Base-by-base conservation (phyloP, 768 basidiomycete species). In the Roridomyces roridus region DNA sequence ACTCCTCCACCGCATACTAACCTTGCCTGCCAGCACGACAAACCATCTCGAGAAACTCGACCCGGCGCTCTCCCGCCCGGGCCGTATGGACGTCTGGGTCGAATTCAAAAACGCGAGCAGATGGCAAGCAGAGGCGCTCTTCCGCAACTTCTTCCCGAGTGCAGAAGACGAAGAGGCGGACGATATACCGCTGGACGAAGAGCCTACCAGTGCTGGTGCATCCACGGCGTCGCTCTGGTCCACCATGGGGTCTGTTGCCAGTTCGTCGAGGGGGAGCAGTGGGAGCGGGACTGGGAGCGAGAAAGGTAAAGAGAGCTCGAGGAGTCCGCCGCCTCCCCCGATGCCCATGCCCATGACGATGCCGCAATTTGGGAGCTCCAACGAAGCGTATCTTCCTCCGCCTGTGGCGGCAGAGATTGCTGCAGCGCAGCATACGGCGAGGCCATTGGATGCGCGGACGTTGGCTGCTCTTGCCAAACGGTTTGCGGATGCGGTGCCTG, bases 31-130 rank as follows among this genome's bases (percentile, higher is more conserved):
- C 62, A 92, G 91, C 0, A 94, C 92, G 17, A 94, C 92, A 11
- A 96, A 96, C 71, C 94, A 96, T 67, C 78, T 94, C n/a, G 92
- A 95, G 65, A 85, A 89, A 29, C 82, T 96, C 1, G 94, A 96
- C 64, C 91, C 93, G 5, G 94, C 94, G 0, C 84, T 96, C 11
- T 91, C 88, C n/a, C 88, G 94, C 49, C 92, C 94, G 6, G 94
- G 94, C 17, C 88, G 91, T 25, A 91, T 92, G 89, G 94, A 96
- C 66, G 91, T 96, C 8, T 92, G 91, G 87, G 82, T 96, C 42
- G 91, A 94, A 70, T 96, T 96, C 78, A 90, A 87, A 77, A 87
- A 91, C 59, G 89, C 94, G 29, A 88, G 85, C 57, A 87, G 87
- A 62, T 88, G 87, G 84, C 92, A 95, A 68, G 91, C 91, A 1